Base-by-base conservation (phyloP, 108 stramenopile species). In the Nitzschia sp. region DNA sequence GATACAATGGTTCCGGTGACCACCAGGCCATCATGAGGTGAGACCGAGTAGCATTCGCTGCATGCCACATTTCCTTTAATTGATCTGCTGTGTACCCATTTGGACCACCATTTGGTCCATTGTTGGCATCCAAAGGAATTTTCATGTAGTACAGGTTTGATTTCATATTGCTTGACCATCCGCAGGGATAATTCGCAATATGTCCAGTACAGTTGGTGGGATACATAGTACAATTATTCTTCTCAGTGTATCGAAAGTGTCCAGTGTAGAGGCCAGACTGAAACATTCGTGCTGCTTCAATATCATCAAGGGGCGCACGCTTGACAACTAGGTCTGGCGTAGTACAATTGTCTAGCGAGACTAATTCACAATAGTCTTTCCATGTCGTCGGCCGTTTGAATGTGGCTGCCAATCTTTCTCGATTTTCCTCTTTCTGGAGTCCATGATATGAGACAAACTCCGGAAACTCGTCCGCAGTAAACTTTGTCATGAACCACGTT, bases 321-420 rank as follows among this genome's bases (percentile, higher is more conserved):
- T 25, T 23, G 6, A 66, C 70, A 32, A 76, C 73, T 68, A 38
- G 67, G 52, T 52, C 68, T 17, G 64, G 64, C 2, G 26, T 19
- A 22, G 62, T 16, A 34, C 81, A 82, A 46, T 71, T 75, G 45
- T 35, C 62, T 1, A 33, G 44, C 2, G 68, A 69, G 9, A 82
- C 71, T 13, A 68, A 31, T 1, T 41, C 21, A 46, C 81, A 82
- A 36, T 75, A 82, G 19, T 79, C 74, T 32, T 30, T 34, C 75
- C 77, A 82, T 1, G 69, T 79, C 17, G 70, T 75, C 0, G 81
- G 81, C 17, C 78, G 69, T 13, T 63, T 26, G 50, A 82, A 82
- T 1, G 36, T 68, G 21, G 60, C 62, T 0, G 81, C 81, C 29
- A 82, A 34, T 22, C 31, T 66, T 69, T 41, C 28, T 9, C 41